Evolutionary conservation across 352 stramenopile species (phyloP).

Genomic region (Pythium oligandrum): DNA sequence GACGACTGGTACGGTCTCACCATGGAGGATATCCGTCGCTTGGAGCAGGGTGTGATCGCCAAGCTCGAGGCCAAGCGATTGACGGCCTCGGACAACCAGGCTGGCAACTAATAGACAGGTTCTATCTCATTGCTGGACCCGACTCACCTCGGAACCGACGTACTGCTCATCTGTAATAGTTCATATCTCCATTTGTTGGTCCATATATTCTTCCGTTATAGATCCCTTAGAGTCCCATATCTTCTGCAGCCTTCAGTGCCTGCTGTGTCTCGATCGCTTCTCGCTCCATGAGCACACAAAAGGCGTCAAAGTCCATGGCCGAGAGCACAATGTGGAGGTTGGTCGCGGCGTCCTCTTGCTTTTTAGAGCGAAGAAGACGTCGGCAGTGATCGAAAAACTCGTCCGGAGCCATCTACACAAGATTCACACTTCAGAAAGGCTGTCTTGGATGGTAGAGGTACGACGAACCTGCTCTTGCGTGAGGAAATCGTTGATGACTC

Average conservation of each 20-base stretch:
- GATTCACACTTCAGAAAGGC: not conserved
- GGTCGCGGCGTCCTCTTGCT: constrained; percentile 23
- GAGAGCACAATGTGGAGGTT: constrained; percentile 48
- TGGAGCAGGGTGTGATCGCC: constrained; percentile 66
- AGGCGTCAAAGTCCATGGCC: constrained; percentile 47
- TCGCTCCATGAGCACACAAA: constrained; percentile 46
- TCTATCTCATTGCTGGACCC: no score
- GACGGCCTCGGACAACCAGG: constrained; percentile 32
- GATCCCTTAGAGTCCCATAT: constrained; percentile 43
- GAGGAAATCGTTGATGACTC: constrained; percentile 35
- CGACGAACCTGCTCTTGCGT: constrained; percentile 25
- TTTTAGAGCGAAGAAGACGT: constrained; percentile 8
- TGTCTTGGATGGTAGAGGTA: not conserved
- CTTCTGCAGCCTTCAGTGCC: constrained; percentile 41
- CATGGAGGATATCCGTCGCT: constrained; percentile 80
- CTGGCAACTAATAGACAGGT: no score
- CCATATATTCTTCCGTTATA: no score
- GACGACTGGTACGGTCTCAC: constrained; percentile 81
- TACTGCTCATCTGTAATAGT: no score
- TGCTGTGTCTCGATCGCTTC: constrained; percentile 44
- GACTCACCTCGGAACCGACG: no score
- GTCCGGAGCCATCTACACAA: constrained; percentile 29
- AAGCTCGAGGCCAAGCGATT: constrained; percentile 76
- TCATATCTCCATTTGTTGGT: no score
- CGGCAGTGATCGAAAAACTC: constrained; percentile 51